Evolutionary conservation across 2,329 filamentous ascomycete species (phyloP), one percentile per base, ranked within the genome.

Genomic region (Metarhizium album): DNA sequence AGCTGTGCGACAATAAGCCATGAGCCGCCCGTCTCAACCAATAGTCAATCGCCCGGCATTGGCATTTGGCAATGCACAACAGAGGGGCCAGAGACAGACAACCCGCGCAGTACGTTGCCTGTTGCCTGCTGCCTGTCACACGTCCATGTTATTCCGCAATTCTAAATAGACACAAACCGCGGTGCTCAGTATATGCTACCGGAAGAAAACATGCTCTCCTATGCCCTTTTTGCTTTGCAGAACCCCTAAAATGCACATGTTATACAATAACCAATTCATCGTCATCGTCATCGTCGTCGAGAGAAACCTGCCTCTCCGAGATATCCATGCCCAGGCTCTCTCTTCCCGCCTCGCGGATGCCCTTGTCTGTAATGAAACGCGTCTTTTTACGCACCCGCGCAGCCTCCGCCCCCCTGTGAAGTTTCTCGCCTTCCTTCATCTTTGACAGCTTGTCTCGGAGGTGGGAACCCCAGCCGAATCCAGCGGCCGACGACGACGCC

Each of bases 351-450:
- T 88, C 85, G 50, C 82, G 78, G 54, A 90, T 90, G 0, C 86
- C 86, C 63, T 84, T 87, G 42, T 82, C 81, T 24, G 86, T 88
- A 40, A 90, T 77, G 61, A 90, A 90, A n/a, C 86, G 74, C 48
- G 86, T 90, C 74, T 87, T 88, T 68, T 88, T 84, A 57, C 78
- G 74, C 31, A 80, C 74, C 0, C 79, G 79, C 61, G 63, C 61
- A 31, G 61, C 59, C 11, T 50, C 46, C 16, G 31, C 48, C 27
- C 58, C 58, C 45, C 62, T 61, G 53, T 62, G 62, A 22, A 80
- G 59, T 56, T 70, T 75, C 63, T 81, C 78, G 2, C 80, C 80
- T 3, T 80, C 74, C 61, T 76, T 81, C 81, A 84, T 83, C 54
- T 74, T 71, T 3, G 74, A 64, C 24, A 84, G 68, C 65, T 83